Conservation (phyloP, 1,284 basidiomycete species). For the Ceratobasidium sp. region DNA sequence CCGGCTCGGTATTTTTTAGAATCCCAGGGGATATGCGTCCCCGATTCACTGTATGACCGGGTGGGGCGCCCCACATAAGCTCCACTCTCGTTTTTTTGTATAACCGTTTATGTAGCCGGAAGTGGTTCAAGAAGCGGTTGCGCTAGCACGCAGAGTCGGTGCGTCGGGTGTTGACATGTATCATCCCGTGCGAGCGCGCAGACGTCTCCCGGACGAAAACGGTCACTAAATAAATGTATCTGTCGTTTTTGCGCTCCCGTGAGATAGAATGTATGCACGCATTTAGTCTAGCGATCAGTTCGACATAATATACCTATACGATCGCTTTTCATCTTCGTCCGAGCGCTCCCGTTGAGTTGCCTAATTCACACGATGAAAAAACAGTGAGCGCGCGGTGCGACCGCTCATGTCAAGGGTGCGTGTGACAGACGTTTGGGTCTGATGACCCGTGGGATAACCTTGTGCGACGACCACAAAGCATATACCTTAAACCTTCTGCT, state of each 20-base stretch:
- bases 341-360: background rate
- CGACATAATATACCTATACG: background rate
- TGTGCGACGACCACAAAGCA: background rate
- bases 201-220: constrained; percentile 2
- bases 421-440: background rate
- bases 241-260: too few relatives aligned
- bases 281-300: background rate
- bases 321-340: background rate
- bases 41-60: too few relatives aligned
- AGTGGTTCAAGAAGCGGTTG: too few relatives aligned
- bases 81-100: too few relatives aligned
- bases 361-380: constrained; percentile 19
- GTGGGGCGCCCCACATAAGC: too few relatives aligned
- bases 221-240: background rate
- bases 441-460: constrained; percentile 10
- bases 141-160: too few relatives aligned
- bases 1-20: background rate
- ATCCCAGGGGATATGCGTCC: background rate
- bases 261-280: background rate
- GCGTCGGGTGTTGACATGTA: too few relatives aligned
- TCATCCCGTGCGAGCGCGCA: background rate
- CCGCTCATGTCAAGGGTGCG: constrained; percentile 1
- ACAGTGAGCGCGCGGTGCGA: constrained; percentile 14
- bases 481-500: constrained; percentile 13
- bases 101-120: too few relatives aligned